Conservation (phyloP, 1,284 basidiomycete species). For the Fistulinella staudtii region DNA sequence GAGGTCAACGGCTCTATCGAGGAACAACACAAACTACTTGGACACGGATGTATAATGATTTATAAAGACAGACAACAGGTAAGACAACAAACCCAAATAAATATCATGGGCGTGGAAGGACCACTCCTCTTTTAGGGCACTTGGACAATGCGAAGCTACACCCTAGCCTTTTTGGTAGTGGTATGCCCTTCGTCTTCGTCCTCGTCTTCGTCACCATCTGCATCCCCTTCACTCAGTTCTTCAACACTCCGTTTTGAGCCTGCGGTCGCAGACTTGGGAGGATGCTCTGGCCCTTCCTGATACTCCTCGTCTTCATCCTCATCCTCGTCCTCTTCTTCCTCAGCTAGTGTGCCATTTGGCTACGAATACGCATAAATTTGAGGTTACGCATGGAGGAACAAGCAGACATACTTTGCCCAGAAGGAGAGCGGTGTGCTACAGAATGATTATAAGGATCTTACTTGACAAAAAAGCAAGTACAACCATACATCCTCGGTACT, state of each 20-base stretch:
- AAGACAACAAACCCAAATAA: background rate
- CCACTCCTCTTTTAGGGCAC: background rate
- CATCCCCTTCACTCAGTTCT: constrained; percentile 17
- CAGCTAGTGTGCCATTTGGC: constrained; percentile 16
- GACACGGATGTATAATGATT: background rate
- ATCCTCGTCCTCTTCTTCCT: constrained; percentile 19
- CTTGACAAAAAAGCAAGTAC: background rate
- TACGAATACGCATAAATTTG: constrained; percentile 1
- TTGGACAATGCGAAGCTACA: too few relatives aligned
- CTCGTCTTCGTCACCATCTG: constrained; percentile 10
- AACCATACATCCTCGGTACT: too few relatives aligned
- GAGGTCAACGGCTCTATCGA: background rate
- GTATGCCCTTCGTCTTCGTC: constrained; percentile 11
- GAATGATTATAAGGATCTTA: constrained; percentile 7
- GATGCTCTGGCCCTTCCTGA: background rate
- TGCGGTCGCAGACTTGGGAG: background rate
- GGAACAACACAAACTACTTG: background rate
- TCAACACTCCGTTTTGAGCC: constrained; percentile 26
- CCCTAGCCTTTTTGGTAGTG: constrained; percentile 23
- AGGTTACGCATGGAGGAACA: background rate
- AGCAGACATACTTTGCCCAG: constrained; percentile 14
- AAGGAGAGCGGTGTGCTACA: constrained; percentile 26
- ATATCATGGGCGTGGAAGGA: background rate
- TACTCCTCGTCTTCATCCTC: constrained; percentile 22
- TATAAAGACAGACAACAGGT: too few relatives aligned